phyloP scores from a whole-genome alignment of 352 stramenopile genomes.

The Phytophthora chlamydospora region DNA sequence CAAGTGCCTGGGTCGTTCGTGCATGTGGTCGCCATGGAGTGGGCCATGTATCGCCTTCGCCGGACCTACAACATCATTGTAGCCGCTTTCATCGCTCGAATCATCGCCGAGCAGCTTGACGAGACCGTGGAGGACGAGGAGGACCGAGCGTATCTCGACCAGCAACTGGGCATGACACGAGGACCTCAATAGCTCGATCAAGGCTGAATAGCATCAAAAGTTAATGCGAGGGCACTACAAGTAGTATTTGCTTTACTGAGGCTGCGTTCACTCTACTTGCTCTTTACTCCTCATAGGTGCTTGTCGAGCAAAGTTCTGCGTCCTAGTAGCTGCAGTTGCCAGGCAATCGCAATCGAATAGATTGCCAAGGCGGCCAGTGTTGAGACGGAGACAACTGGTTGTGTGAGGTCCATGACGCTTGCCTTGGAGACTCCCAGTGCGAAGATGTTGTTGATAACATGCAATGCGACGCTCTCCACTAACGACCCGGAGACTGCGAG shows the following conservation, averaged over 20 bases:
- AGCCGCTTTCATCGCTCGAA: slow-evolving; percentile 65
- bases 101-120: slow-evolving; percentile 74
- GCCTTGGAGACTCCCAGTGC: slow-evolving; percentile 37
- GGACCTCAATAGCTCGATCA: slow-evolving; percentile 8
- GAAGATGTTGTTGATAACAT: slow-evolving; percentile 67
- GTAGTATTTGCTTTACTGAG: slow-evolving; percentile 9
- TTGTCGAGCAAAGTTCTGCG: slow-evolving; percentile 10
- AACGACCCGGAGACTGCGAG: slow-evolving; percentile 47
- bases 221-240: background rate
- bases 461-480: slow-evolving; percentile 59
- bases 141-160: slow-evolving; percentile 52
- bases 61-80: slow-evolving; percentile 70
- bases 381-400: slow-evolving; percentile 7
- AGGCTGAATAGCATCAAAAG: background rate
- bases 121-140: slow-evolving; percentile 78
- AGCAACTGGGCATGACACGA: slow-evolving; percentile 41
- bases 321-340: slow-evolving; percentile 25
- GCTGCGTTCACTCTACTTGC: background rate
- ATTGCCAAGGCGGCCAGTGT: slow-evolving; percentile 13
- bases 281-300: slow-evolving; percentile 5
- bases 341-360: slow-evolving; percentile 27
- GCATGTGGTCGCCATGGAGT: slow-evolving; percentile 56
- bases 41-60: slow-evolving; percentile 58
- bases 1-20: slow-evolving; percentile 48
- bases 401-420: slow-evolving; percentile 12